These are phyloP conservation scores for Rhodotorula sp. DNA, from an alignment of 1,284 basidiomycete species.

Conservation along the genomic window DNA sequence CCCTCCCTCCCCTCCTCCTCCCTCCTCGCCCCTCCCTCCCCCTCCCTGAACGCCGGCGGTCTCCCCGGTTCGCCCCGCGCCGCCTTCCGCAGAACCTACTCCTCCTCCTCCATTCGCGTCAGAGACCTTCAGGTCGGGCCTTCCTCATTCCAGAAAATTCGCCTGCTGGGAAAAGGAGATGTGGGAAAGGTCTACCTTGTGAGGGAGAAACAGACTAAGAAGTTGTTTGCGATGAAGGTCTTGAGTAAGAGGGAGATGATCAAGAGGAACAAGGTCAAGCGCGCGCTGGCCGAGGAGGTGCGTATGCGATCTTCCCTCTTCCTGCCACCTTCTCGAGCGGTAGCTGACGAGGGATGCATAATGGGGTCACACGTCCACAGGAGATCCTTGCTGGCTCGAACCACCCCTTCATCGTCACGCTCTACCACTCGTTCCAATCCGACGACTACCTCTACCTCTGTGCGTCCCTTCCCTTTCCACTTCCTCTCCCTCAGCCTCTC, in stretches of 20 bases:
- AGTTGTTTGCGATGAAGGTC: conserved; percentile 96
- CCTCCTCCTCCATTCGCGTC: conserved; percentile 96
- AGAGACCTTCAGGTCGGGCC: conserved; percentile 87
- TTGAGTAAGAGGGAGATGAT: conserved; percentile 98
- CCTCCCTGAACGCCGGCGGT: conserved; percentile 32
- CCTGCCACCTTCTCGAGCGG: too few species aligned
- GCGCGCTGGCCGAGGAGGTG: conserved; percentile 85
- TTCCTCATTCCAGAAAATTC: conserved; percentile 88
- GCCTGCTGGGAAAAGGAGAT: conserved; percentile 91
- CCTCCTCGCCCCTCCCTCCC: conserved; percentile 29
- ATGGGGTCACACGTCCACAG: conserved; percentile 29
- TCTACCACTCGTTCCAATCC: conserved; percentile 98
- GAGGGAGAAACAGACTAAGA: conserved; percentile 88
- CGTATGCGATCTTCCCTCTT: conserved; percentile 2
- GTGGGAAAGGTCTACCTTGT: conserved; percentile 96
- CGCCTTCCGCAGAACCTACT: conserved; percentile 88
- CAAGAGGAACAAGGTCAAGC: conserved; percentile 95
- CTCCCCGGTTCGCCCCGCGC: conserved; percentile 32
- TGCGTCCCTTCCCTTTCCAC: neutral
- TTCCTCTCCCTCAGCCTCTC: too few species aligned
- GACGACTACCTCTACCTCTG: conserved; percentile 92
- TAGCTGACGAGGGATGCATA: neutral
- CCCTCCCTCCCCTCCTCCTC: neutral
- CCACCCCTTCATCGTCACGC: conserved; percentile 95
- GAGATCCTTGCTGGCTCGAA: conserved; percentile 94